Evolutionary conservation across 495 filamentous ascomycete species (phyloP).

Genomic region (Rhypophila decipiens): DNA sequence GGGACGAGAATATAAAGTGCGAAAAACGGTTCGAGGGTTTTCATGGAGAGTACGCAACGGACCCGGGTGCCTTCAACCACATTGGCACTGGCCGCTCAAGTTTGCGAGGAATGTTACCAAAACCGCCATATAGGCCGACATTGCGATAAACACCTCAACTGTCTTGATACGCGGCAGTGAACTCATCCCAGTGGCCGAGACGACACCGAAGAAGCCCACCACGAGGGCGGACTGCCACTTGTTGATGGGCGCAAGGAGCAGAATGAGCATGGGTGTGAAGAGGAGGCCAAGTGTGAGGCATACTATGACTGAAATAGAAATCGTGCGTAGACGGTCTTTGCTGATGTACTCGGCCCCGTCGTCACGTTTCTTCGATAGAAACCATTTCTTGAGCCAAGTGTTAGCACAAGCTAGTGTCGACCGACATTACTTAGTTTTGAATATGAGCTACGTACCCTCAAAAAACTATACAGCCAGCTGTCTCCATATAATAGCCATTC

Average conservation of each 20-base stretch:
- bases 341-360: too few species aligned
- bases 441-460: neutral
- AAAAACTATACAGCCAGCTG: neutral
- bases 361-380: too few species aligned
- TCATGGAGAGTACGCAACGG: too few species aligned
- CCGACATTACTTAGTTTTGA: too few species aligned
- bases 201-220: conserved; percentile 1
- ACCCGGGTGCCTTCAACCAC: neutral
- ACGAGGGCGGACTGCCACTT: conserved; percentile 1
- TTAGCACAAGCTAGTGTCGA: too few species aligned
- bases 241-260: neutral
- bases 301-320: too few species aligned
- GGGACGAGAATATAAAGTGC: too few species aligned
- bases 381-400: too few species aligned
- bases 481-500: conserved; percentile 4
- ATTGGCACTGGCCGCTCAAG: neutral
- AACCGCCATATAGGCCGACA: conserved; percentile 10
- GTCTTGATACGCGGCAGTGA: conserved; percentile 5
- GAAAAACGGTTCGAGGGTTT: too few species aligned
- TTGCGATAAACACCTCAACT: conserved; percentile 5
- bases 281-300: too few species aligned
- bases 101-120: conserved; percentile 10
- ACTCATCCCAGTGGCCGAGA: neutral
- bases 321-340: too few species aligned
- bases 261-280: conserved; percentile 1